Evolutionary conservation across 2,329 filamentous ascomycete genomes (phyloP), one percentile per base, ranked within the genome.

Genomic region (Trichoderma brevicompactum): DNA sequence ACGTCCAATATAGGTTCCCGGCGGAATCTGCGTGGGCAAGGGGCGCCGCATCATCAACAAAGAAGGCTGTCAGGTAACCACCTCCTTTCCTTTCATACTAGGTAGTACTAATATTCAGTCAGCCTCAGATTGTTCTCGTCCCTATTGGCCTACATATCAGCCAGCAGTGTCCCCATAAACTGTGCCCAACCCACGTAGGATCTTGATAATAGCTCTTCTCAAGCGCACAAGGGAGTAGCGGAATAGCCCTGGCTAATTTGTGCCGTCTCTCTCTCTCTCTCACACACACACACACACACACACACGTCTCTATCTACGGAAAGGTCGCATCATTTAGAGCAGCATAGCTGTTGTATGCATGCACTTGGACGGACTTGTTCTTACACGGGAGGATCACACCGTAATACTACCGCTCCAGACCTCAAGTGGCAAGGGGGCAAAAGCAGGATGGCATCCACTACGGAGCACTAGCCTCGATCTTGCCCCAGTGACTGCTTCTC

Each of bases 401-500:
- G 55, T 46, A 36, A 28, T 58, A 23, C 41, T 44, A 44, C 23
- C 36, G 12, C 15, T 43, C 40, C 15, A 43, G 17, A 15, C 32
- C 55, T 59, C 17, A 62, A 34, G 13, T 32, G 43, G 53, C 38
- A 65, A 50, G 53, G 52, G 53, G 44, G 23, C 38, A 36, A 50
- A 46, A 49, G 34, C 46, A 43, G 44, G 53, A 50, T 38, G 62
- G 62, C 62, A 65, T 65, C 53, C 44, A 46, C 62, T 38, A 38
- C 32, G 55, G n/a, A 59, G 46, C 48, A 53, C 55, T 61, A 65
- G 64, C 55, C 44, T 65, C 55, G 55, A 61, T 65, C 64, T 61
- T 48, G 41, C 40, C 53, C 34, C 28, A 49, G 55, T 43, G 36
- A 50, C 44, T 43, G 36, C 48, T 61, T 40, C 38, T 52, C 23